Evolutionary conservation across 768 basidiomycete species (phyloP).

Genomic region (Boletus huronensis): DNA sequence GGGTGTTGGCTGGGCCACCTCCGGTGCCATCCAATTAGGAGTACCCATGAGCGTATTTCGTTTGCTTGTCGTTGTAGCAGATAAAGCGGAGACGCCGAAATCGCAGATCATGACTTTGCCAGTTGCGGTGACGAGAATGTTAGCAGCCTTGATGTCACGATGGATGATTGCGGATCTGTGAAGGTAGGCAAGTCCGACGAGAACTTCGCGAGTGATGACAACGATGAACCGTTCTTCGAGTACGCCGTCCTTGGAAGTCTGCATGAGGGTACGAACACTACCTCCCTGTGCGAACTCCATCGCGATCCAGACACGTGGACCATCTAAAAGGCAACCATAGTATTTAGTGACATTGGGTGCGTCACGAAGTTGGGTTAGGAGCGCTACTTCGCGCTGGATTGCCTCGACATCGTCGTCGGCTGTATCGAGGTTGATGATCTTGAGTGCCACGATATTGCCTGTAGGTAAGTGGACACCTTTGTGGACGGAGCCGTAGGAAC

Average conservation of each 20-base stretch:
- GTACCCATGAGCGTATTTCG: slow-evolving; percentile 96
- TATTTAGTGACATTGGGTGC: slow-evolving; percentile 92
- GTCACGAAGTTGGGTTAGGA: slow-evolving; percentile 85
- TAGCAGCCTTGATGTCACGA: slow-evolving; percentile 97
- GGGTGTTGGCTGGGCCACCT: slow-evolving; percentile 87
- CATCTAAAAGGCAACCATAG: slow-evolving; percentile 94
- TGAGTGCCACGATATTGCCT: slow-evolving; percentile 90
- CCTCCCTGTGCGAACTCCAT: slow-evolving; percentile 99
- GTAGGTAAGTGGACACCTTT: slow-evolving; percentile 82
- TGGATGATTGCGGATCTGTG: slow-evolving; percentile 96
- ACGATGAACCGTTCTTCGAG: slow-evolving; percentile 89
- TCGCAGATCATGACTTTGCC: slow-evolving; percentile 96
- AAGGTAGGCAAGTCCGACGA: slow-evolving; percentile 82
- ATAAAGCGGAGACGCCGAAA: slow-evolving; percentile 95
- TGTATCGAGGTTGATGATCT: slow-evolving; percentile 98
- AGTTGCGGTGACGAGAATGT: slow-evolving; percentile 83
- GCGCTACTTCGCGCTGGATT: slow-evolving; percentile 93
- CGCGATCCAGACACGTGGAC: slow-evolving; percentile 95
- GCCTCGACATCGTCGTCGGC: slow-evolving; percentile 95
- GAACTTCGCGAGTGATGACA: slow-evolving; percentile 85
- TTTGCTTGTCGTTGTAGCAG: slow-evolving; percentile 81
- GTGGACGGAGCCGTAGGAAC: slow-evolving; percentile 94
- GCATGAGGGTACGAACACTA: slow-evolving; percentile 90
- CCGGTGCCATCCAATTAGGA: slow-evolving; percentile 99
- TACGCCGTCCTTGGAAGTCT: slow-evolving; percentile 67